Percentiles rank a stretch among this genome's conserved stretches.
Conservation (phyloP, 306 rosid species). For the Rosa lucieae region DNA sequence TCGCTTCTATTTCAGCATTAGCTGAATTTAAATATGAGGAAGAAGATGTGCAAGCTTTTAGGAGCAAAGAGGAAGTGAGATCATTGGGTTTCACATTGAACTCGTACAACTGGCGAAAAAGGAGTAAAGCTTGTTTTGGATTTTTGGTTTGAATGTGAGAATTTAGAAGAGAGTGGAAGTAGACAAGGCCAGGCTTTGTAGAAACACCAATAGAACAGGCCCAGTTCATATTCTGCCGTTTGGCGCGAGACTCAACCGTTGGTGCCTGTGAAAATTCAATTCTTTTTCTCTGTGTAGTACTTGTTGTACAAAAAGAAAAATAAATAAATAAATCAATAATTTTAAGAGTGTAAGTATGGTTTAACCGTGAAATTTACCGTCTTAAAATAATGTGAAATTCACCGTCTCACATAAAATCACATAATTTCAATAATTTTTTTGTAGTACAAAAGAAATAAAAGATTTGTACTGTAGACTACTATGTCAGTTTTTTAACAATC, state of each 20-base stretch:
- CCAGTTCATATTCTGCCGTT: conserved; percentile 40
- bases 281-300: too few species aligned
- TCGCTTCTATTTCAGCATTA: conserved; percentile 28
- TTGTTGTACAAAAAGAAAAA: too few species aligned
- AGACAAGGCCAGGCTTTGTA: conserved; percentile 31
- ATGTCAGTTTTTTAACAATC: too few species aligned
- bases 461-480: too few species aligned
- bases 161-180: conserved; percentile 49
- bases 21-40: conserved; percentile 16
- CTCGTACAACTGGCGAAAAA: conserved; percentile 47
- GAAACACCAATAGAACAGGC: conserved; percentile 26
- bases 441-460: too few species aligned
- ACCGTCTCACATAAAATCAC: too few species aligned
- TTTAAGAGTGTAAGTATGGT: too few species aligned
- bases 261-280: too few species aligned
- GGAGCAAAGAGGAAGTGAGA: conserved; percentile 56
- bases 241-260: conserved; percentile 17
- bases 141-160: conserved; percentile 26
- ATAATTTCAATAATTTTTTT: too few species aligned
- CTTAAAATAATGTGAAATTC: too few species aligned
- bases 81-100: conserved; percentile 37
- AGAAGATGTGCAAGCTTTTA: conserved; percentile 51
- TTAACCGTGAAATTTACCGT: too few species aligned
- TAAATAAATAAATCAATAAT: too few species aligned
- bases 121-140: conserved; percentile 24